Evolutionary conservation across 2,329 filamentous ascomycete species (phyloP), one percentile per base, ranked within the genome.

Genomic region (Knufia petricola): DNA sequence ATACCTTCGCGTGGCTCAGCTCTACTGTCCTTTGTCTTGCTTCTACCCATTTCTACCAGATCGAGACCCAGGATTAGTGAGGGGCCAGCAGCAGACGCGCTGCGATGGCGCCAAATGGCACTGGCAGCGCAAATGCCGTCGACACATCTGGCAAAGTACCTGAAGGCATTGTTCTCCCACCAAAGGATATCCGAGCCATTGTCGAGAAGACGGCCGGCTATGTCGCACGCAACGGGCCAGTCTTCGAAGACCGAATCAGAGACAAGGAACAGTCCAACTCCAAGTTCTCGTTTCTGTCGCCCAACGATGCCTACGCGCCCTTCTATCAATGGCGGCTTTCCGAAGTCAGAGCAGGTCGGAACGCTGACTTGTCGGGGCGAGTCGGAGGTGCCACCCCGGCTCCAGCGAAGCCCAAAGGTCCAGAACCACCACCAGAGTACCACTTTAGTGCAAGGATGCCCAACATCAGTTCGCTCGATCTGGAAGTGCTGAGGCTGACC

Each of bases 161-260:
- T 2, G 71, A 82, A 50, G 87, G 88, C 54, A 77, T 95, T 55
- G 85, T 95, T 49, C 77, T 95, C 48, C 92, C 92, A 19, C 92
- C 81, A 0, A 79, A 82, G 63, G 85, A 89, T 63, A 88, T 95
- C 61, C 82, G 88, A 74, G 74, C 74, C 17, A 78, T 90, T 57
- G 81, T 98, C 61, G 89, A 95, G 67, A 96, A 94, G 71, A 95
- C 90, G 10, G 90, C 92, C 46, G 88, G 88, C 40, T 96, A 94
- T 64, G 86, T 95, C 50, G 82, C 82, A 51, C 76, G 80, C 58
- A 79, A 79, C 60, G 78, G 78, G 30, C 60, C 69, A 10, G 64
- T 79, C 6, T 88, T 94, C 61, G 85, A 94, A 69, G 84, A 89
- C 59, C 81, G 84, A 58, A 84, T 98, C 57, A 82, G 86, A 60